Base-by-base conservation (phyloP, 371 early-diverging fungal species). In the Actinomucor elegans region DNA sequence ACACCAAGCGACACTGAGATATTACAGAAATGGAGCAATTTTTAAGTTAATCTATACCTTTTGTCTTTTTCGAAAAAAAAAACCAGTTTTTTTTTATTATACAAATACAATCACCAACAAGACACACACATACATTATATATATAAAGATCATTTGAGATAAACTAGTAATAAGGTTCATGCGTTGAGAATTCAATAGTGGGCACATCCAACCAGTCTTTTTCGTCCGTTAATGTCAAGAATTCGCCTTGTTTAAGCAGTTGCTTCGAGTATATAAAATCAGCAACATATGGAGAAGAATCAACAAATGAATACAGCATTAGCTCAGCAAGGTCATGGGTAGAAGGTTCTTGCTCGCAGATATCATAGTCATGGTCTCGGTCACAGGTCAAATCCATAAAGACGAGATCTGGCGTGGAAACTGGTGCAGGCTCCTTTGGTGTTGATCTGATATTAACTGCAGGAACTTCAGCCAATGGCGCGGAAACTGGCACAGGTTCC, bases 321-420 rank as follows among this genome's bases (percentile, higher is more conserved):
- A 43, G 34, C 36, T 63, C 64, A 35, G 58, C 64, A 21, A 18
- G 29, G 33, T 63, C 64, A 54, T 63, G 64, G 11, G 64, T 63
- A 28, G 64, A 63, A 20, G 41, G 41, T 28, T 50, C 50, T 29
- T 40, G 37, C 4, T 49, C 33, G n/a, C n/a, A 37, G 36, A 32
- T 21, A 17, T 27, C 18, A 15, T 36, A 32, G 27, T 54, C 32
- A 24, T 38, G 48, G 26, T 40, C 21, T 3, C 43, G 38, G 36
- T 33, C 32, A 34, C 54, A 53, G 2, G 54, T 55, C 46, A 55
- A 47, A 33, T 55, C 32, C 21, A 47, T 29, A 37, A 38, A 55
- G 4, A 37, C 40, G 2, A 38, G n/a, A n/a, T n/a, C n/a, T n/a
- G n/a, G n/a, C n/a, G n/a, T n/a, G n/a, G n/a, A n/a, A n/a, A n/a